Base-by-base conservation (phyloP, 2,329 filamentous ascomycete genomes). In the Sporothrix luriei region DNA sequence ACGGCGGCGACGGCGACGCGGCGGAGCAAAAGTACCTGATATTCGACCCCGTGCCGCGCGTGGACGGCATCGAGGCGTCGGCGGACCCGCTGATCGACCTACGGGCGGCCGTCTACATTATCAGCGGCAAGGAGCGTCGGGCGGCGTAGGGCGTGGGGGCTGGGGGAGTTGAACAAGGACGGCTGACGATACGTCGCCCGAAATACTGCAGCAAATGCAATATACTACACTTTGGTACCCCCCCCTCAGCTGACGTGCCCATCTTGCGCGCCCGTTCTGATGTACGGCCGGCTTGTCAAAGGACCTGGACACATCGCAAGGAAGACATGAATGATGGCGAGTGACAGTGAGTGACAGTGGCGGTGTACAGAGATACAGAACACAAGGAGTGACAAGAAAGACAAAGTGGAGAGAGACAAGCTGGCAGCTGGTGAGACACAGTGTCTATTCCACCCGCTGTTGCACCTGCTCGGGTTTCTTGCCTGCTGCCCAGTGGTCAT, bases 11-110 rank as follows among this genome's bases (percentile, higher is more conserved):
- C 24, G 61, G 80, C n/a, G 77, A 80, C 49, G 79, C 82, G 68
- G 78, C 77, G 68, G 77, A 82, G 77, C 81, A 85, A 77, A 84
- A 86, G 77, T 77, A 78, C 43, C 78, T 84, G 52, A 88, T 88
- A 72, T 87, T 85, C 72, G 85, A 88, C 78, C 85, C 85, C 1
- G 81, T 87, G 65, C 85, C 86, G 5, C 88, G 85, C 68, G 80
- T 87, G 1, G 77, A 83, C 24, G 85, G 85, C 0, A 77, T 88
- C 26, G 84, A 85, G 74, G 72, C 81, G 4, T 84, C 81, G 71
- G 83, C 78, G 24, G 85, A 88, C 79, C 85, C 86, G 51, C 75
- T 88, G 72, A 73, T 88, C 71, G 84, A 88, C 55, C 79, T 87
- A 68, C 79, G 86, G 55, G 85, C 86, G 11, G 83, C 80, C 43